Evolutionary conservation across 129 eudicot genomes (phyloP).

Genomic region (Flaveria linearis): DNA sequence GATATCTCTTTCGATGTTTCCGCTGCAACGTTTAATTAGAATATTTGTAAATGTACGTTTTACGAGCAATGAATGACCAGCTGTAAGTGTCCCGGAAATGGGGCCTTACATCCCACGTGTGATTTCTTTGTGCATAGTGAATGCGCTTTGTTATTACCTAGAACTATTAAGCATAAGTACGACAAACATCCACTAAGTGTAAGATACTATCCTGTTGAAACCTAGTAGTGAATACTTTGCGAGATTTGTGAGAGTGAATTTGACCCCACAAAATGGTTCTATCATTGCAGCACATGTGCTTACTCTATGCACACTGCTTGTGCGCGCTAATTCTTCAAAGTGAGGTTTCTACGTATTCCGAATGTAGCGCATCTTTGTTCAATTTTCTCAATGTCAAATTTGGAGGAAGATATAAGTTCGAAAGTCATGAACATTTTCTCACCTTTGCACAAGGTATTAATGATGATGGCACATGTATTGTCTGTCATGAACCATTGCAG

Average conservation of each 20-base stretch:
- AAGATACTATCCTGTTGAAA: constrained; percentile 17
- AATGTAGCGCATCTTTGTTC: not conserved
- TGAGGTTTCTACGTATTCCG: not conserved
- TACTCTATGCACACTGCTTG: constrained; percentile 2
- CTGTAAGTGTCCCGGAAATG: too few species aligned
- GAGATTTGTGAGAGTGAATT: constrained; percentile 19
- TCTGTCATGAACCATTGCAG: not conserved
- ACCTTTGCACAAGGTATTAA: constrained; percentile 2
- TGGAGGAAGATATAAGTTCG: not conserved
- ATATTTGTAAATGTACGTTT: too few species aligned
- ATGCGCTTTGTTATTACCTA: constrained; percentile 19
- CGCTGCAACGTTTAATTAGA: too few species aligned
- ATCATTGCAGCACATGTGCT: constrained; percentile 2
- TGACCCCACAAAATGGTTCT: constrained; percentile 12
- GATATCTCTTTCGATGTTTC: too few species aligned
- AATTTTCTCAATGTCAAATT: constrained; percentile 1
- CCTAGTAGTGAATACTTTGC: constrained; percentile 7
- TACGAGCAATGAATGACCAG: too few species aligned
- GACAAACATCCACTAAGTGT: constrained; percentile 14
- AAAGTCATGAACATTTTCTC: not conserved
- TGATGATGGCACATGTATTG: not conserved
- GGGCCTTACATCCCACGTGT: too few species aligned
- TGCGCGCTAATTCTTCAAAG: not conserved
- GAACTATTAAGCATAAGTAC: not conserved
- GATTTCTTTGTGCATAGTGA: not conserved